Conservation (phyloP, 2,329 filamentous ascomycete genomes). For the Stachybotrys echinatus region DNA sequence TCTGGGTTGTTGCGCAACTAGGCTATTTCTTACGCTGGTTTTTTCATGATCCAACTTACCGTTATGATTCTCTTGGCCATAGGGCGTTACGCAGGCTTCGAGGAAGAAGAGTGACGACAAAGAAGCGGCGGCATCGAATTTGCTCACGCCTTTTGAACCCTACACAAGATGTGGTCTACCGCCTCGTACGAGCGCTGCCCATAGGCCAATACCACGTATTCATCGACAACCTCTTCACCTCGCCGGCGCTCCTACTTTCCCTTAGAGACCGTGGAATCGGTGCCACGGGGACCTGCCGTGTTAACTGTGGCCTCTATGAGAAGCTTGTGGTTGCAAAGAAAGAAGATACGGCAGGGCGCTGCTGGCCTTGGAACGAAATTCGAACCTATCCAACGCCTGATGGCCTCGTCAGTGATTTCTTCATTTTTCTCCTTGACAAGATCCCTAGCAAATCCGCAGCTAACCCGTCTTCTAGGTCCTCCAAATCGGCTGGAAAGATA, state of each 20-base stretch:
- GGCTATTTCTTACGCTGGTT: constrained; percentile 8
- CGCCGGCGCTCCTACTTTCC: not conserved
- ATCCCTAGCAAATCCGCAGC: not conserved
- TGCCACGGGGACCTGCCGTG: constrained; percentile 8
- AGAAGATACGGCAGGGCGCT: not conserved
- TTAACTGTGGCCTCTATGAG: constrained; percentile 7
- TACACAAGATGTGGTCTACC: not conserved
- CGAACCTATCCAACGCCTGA: not conserved
- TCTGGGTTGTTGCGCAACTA: constrained; percentile 8
- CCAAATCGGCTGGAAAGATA: not conserved
- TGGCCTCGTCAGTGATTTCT: not conserved
- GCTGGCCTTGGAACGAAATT: not conserved
- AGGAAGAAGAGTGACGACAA: not conserved
- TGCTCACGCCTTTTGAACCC: not conserved
- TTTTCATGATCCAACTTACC: constrained; percentile 2
- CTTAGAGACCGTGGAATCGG: constrained; percentile 3
- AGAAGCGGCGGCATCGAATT: not conserved
- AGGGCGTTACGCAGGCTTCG: not conserved
- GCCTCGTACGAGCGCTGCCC: not conserved
- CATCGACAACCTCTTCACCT: not conserved
- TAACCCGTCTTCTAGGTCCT: constrained; percentile 2
- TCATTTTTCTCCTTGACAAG: not conserved
- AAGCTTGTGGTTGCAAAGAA: constrained; percentile 1
- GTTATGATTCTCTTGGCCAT: not conserved
- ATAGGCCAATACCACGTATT: not conserved